Base-by-base conservation (phyloP, 2,329 filamentous ascomycete species). In the Cladosporium sphaerospermum region DNA sequence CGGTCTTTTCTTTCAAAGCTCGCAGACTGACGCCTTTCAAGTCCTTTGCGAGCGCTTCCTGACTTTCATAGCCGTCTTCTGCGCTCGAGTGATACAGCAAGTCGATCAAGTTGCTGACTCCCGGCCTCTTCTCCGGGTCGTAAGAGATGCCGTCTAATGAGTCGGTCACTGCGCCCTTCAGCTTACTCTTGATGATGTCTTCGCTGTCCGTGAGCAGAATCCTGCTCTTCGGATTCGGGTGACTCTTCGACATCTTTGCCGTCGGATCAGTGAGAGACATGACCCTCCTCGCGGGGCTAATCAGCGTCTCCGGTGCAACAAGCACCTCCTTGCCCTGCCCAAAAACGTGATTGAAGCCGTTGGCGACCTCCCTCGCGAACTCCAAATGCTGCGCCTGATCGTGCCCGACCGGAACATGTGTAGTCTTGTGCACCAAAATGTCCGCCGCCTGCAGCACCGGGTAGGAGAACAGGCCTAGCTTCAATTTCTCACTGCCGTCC, bases 401-500 rank as follows among this genome's bases (percentile, higher is more conserved):
- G 61, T 95, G 88, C n/a, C 93, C 93, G 2, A 99, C 92, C 9
- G 93, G 93, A 19, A 99, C 92, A 71, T 96, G 89, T 1, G 92
- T 96, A 56, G 92, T 87, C 61, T 84, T 77, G 67, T 96, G 91
- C 7, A 97, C 80, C 36, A 97, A 78, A 45, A 99, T 88, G 70
- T 99, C 93, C 41, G 93, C 93, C 16, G 93, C 92, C 71, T 96
- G 91, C 1, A 99, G 80, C 36, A 99, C 90, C 1, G 93, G 93
- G 67, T 99, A 99, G 7, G 91, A 95, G 68, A 97, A 96, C 3
- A 99, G 78, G 13, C 93, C 92, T 4, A 96, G 81, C 69, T 93
- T 95, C 56, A 95, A 78, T 47, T 78, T 64, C 45, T 61, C 61
- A 14, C 53, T 62, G 18, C 59, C 58, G 77, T 40, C 80, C 75